Evolutionary conservation across 176 grass and related monocot genomes (phyloP), one percentile per base, ranked within the genome.

Genomic region (Oropetium thomaeum): DNA sequence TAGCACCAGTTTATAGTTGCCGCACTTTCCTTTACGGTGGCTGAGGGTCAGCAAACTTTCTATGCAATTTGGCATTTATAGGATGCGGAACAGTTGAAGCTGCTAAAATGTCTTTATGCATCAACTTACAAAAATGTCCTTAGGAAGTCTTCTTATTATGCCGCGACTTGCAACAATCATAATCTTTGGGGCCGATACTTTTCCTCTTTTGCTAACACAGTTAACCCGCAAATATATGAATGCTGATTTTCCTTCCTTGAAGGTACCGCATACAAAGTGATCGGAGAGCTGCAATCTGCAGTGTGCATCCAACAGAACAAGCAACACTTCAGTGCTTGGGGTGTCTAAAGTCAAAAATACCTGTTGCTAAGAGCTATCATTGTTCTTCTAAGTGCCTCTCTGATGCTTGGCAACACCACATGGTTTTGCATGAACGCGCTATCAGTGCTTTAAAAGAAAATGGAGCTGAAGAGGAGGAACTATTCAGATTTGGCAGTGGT

Each of bases 281-380:
- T 62, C 79, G 74, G 69, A 90, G 86, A 82, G 60, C 85, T 1
- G 55, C 87, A 48, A 62, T 96, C 60, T 96, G 93, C 70, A 96
- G 89, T 70, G 77, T 96, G 34, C 93, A 96, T 72, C 93, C 89
- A 55, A 86, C 84, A 65, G 93, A 96, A 84, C 76, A 84, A 63
- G 93, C 93, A 77, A 88, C 89, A 5, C 75, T 96, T 66, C 93
- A 96, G 71, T 96, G 93, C 62, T 35, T 96, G 20, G 87, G 86
- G 32, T 96, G 93, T 81, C n/a, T 96, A 29, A 96, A 96, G 74
- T 88, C 84, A 78, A 96, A 96, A 85, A 86, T 92, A 73, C 89
- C 93, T 75, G 67, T 84, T 79, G 79, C 84, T 23, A 96, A 90
- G 79, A 92, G 93, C 80, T 96, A 90, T 40, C 93, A 96, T 71